Evolutionary conservation across 495 filamentous ascomycete species (phyloP), one percentile per base, ranked within the genome.

Genomic region (Tuber magnatum): DNA sequence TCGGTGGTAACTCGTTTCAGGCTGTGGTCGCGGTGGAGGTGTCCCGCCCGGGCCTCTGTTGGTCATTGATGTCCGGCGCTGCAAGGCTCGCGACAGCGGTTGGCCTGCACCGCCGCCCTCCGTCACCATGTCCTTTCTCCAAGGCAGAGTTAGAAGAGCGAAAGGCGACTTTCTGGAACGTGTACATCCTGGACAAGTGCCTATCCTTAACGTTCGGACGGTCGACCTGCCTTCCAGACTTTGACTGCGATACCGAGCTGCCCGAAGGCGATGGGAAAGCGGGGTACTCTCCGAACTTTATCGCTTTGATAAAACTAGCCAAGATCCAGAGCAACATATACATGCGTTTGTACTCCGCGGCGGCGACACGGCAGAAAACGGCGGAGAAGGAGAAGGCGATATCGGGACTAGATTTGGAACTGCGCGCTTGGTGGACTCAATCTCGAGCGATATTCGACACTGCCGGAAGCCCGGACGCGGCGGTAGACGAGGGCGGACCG

Each of bases 81-180:
- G 78, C 74, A 56, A 71, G 77, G n/a, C 71, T 80, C 48, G 79
- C 83, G 9, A 78, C 82, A 48, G 80, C 80, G 16, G 78, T 84
- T 12, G 83, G 83, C 7, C 79, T 84, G 39, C 83, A 84, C 65
- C 79, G 83, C 41, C 71, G 71, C 35, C 71, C 76, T 28, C 70
- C 69, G 40, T 74, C 71, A 16, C 72, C 79, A 18, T 41, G 74
- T 18, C 46, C 73, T 35, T 41, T 81, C 12, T 71, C 81, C 10
- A 81, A 80, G 12, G 73, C 69, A 3, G 80, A 81, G 40, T 70
- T 82, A 9, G 75, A 80, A 68, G 81, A 84, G 48, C 73, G 83
- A 43, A 78, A 80, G 56, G 82, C 79, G 44, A 71, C 84, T 68
- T 84, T 84, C 73, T 84, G 83, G 83, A 80, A 83, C 44, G 48